A percentile compares a stretch with the other conserved stretches of the same genome.
Evolutionary conservation across 1,139 yeast species (phyloP).

Genomic region (Candida mesenterica): DNA sequence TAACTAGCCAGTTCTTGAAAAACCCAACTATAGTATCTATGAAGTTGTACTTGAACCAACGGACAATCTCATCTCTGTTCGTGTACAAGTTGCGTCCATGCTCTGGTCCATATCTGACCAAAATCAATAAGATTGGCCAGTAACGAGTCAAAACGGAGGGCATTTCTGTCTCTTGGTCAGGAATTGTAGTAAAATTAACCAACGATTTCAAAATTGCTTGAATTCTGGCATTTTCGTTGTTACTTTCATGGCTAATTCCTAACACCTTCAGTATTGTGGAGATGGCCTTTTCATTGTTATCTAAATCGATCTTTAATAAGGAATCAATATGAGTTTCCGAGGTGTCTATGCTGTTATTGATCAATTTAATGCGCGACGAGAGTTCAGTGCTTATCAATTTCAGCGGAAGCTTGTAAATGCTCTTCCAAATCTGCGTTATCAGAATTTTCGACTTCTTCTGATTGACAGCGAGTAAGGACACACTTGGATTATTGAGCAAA

Average conservation of each 20-base stretch:
- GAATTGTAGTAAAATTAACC: slow-evolving; percentile 9
- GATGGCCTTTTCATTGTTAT: slow-evolving; percentile 9
- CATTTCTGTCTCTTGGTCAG: slow-evolving; percentile 21
- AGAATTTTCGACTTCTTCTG: slow-evolving; percentile 3
- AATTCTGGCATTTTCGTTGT: slow-evolving; percentile 13
- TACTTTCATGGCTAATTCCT: slow-evolving; percentile 2
- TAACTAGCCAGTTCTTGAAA: slow-evolving; percentile 76
- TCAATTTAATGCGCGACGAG: slow-evolving; percentile 16
- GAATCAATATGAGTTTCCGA: slow-evolving; percentile 25
- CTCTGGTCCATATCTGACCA: slow-evolving; percentile 50
- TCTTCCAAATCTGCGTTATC: slow-evolving; percentile 11
- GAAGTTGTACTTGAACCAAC: slow-evolving; percentile 59
- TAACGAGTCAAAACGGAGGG: slow-evolving; percentile 57
- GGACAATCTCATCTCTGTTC: slow-evolving; percentile 49
- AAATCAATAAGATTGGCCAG: slow-evolving; percentile 59
- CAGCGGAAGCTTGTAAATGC: slow-evolving; percentile 19
- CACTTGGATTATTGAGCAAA: slow-evolving; percentile 7
- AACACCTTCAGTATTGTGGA: slow-evolving; percentile 13
- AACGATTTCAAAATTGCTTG: slow-evolving; percentile 10
- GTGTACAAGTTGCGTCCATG: slow-evolving; percentile 42
- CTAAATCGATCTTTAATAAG: slow-evolving; percentile 18
- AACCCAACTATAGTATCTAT: slow-evolving; percentile 66
- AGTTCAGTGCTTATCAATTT: slow-evolving; percentile 25
- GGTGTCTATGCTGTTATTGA: slow-evolving; percentile 19
- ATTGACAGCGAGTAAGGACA: slow-evolving; percentile 4